Evolutionary conservation across 768 basidiomycete genomes (phyloP).

Genomic region (Coprinellus aureogranulatus): DNA sequence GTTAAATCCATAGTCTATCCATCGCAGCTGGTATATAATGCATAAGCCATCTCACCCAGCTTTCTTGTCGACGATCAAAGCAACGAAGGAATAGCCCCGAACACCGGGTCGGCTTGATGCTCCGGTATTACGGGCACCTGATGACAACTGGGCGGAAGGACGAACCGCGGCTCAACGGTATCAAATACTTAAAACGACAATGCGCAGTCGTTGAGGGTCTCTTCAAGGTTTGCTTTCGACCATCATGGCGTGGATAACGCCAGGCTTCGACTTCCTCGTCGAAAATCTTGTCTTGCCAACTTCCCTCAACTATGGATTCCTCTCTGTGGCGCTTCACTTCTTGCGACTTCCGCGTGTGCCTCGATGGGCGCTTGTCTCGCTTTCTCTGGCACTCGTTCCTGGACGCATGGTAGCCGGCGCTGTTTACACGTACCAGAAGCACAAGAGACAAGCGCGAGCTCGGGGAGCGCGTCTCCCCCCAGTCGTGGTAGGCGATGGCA

Average conservation of each 20-base stretch:
- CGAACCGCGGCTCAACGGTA: too few relatives aligned
- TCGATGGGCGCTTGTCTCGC: conserved; percentile 1
- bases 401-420: background rate
- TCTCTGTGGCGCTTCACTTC: background rate
- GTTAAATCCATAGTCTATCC: too few relatives aligned
- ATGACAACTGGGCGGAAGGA: too few relatives aligned
- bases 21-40: too few relatives aligned
- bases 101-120: too few relatives aligned
- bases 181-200: too few relatives aligned
- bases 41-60: too few relatives aligned
- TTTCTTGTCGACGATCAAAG: too few relatives aligned
- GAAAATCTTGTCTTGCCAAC: conserved; percentile 5
- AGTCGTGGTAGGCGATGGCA: conserved; percentile 32
- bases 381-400: conserved; percentile 6
- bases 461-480: conserved; percentile 48
- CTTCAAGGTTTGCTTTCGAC: conserved; percentile 27
- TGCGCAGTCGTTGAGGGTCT: too few relatives aligned
- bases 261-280: conserved; percentile 34
- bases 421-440: conserved; percentile 18
- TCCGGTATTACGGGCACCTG: too few relatives aligned
- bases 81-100: too few relatives aligned
- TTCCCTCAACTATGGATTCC: background rate
- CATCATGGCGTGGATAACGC: conserved; percentile 23
- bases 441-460: conserved; percentile 38
- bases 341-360: background rate